Conservation (phyloP, 305 asterid species). For the Striga hermonthica region DNA sequence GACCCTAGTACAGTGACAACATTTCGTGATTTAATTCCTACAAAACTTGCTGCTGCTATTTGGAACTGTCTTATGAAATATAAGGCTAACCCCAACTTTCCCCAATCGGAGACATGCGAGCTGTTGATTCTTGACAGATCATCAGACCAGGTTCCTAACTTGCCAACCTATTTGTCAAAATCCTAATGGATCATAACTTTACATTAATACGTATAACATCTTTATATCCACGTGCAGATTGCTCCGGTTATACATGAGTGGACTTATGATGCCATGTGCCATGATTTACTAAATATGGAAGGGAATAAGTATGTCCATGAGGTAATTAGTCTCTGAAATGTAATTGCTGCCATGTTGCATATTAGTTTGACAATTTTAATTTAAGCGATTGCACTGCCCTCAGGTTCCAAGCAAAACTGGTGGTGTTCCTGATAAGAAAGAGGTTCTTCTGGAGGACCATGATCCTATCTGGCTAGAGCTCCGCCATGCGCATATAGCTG, state of each 20-base stretch:
- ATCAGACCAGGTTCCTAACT: conserved; percentile 73
- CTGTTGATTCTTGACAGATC: conserved; percentile 96
- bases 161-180: conserved; percentile 13
- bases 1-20: conserved; percentile 94
- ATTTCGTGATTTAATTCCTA: conserved; percentile 90
- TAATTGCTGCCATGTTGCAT: conserved; percentile 21
- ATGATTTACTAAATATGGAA: conserved; percentile 88
- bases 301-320: conserved; percentile 96
- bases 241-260: conserved; percentile 99
- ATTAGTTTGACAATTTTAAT: conserved; percentile 25
- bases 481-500: conserved; percentile 97
- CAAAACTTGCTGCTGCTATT: conserved; percentile 94
- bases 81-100: conserved; percentile 76
- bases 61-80: conserved; percentile 92
- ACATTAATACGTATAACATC: conserved; percentile 21
- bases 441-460: conserved; percentile 96
- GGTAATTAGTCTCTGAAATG: conserved; percentile 45
- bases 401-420: conserved; percentile 88
- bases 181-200: conserved; percentile 11
- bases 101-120: conserved; percentile 96
- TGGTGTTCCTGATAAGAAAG: conserved; percentile 84
- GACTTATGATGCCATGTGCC: conserved; percentile 99
- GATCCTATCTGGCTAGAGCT: conserved; percentile 99
- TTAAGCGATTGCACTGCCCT: conserved; percentile 33
- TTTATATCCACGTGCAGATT: conserved; percentile 48